phyloP scores from a whole-genome alignment of 1,139 yeast genomes.

The Pichia sp. region DNA sequence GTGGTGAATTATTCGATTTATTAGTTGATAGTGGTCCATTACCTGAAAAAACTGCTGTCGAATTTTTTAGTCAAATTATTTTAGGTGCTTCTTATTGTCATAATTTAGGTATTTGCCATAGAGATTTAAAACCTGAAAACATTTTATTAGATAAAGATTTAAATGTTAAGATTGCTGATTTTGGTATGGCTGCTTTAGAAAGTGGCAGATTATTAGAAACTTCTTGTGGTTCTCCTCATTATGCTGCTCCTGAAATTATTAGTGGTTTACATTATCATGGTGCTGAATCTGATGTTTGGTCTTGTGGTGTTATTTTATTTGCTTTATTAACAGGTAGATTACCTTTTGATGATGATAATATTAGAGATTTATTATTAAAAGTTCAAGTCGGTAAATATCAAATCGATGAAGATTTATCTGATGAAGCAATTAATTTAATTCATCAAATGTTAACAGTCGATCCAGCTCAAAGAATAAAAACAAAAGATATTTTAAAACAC shows the following conservation, averaged over 20 bases:
- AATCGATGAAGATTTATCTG: conserved; percentile 74
- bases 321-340: conserved; percentile 91
- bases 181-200: conserved; percentile 99
- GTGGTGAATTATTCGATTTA: conserved; percentile 93
- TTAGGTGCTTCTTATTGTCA: conserved; percentile 92
- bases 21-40: conserved; percentile 82
- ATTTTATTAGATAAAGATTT: conserved; percentile 77
- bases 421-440: conserved; percentile 83
- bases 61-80: conserved; percentile 86
- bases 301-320: conserved; percentile 92
- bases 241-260: conserved; percentile 96
- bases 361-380: conserved; percentile 74
- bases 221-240: conserved; percentile 97
- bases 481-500: conserved; percentile 66
- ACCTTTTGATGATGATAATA: conserved; percentile 96
- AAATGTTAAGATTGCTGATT: conserved; percentile 94
- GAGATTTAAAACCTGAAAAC: conserved; percentile 95
- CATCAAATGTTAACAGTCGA: conserved; percentile 74
- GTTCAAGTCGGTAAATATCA: conserved; percentile 85
- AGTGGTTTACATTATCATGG: conserved; percentile 94
- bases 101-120: conserved; percentile 87
- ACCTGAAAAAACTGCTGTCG: conserved; percentile 84
- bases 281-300: conserved; percentile 97
- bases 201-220: conserved; percentile 81
- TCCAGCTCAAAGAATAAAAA: conserved; percentile 72